Base-by-base conservation (phyloP, 768 basidiomycete genomes). In the Xerocomus spinulosus region DNA sequence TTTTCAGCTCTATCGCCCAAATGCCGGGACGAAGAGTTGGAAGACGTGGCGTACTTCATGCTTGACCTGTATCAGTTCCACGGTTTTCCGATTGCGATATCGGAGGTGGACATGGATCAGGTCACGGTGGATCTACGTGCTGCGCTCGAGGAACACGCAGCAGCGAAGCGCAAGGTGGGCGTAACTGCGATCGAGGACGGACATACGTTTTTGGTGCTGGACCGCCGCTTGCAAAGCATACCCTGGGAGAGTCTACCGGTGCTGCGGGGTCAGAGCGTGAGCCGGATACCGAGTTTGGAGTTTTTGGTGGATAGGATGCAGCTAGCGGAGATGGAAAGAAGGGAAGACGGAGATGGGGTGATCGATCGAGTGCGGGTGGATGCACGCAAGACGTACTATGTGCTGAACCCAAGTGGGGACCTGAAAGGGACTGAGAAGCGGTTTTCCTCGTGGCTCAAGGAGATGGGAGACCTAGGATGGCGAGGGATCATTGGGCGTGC, bases 181-280 rank as follows among this genome's bases (percentile, higher is more conserved):
- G 58, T 55, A 18, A 38, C 48, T 13, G 52, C 44, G 5, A 63
- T 57, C 23, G 55, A 70, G 5, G 85, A 88, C 57, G 75, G 81
- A 34, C 95, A 98, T 60, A 67, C 83, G 29, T 95, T 97, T 70
- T 72, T 98, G 51, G 79, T 95, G 17, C 75, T 98, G 41, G 96
- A 97, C 67, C 90, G 89, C 68, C 83, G 88, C 49, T 70, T 94
- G 10, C 90, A 93, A 59, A 81, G 82, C 0, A 75, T 98, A 46
- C 94, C 96, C 2, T 98, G 95, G 95, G 96, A 98, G 68, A 94
- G 87, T 21, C 81, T 97, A 13, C 93, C 95, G 0, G 78, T 85
- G 34, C 70, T 98, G 10, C 77, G 90, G 34, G 90, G 87, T 9
- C 75, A 84, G 41, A 89, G 92, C 44, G 79, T 97, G 61, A 93